Percentiles rank a stretch among this genome's conserved stretches.
Evolutionary conservation across 176 grass and related monocot species (phyloP).

Genomic region (Eleusine coracana): DNA sequence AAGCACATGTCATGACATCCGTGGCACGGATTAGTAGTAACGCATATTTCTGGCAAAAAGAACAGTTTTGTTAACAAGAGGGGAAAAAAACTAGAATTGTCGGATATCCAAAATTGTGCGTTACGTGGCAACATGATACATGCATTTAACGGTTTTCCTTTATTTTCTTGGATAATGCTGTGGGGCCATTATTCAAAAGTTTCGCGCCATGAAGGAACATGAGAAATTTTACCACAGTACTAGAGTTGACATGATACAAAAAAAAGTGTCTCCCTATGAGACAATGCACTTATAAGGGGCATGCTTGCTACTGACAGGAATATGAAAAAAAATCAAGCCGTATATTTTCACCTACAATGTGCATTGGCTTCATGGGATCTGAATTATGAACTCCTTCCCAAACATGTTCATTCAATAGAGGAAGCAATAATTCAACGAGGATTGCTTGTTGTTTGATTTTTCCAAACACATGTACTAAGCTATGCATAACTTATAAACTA

Average conservation of each 20-base stretch:
- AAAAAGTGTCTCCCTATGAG: neutral
- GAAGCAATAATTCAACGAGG: neutral
- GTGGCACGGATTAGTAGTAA: neutral
- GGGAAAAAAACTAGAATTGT: neutral
- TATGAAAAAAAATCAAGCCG: neutral
- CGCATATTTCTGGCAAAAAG: neutral
- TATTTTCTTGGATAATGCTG: neutral
- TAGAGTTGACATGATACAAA: neutral
- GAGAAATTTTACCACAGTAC: constrained; percentile 1
- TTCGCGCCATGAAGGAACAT: neutral
- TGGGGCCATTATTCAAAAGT: neutral
- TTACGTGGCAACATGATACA: neutral
- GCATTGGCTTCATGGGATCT: neutral
- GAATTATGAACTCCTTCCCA: constrained; percentile 4
- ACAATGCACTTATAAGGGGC: neutral
- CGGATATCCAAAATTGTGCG: neutral
- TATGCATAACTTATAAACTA: neutral
- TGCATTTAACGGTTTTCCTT: neutral
- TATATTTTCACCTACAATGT: constrained; percentile 1
- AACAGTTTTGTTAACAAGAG: neutral
- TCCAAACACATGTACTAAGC: neutral
- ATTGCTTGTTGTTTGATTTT: neutral
- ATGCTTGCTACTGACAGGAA: neutral
- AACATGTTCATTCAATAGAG: neutral
- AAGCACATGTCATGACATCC: neutral